Base-by-base conservation (phyloP, 1,139 yeast species). In the Petasospora fabianii region DNA sequence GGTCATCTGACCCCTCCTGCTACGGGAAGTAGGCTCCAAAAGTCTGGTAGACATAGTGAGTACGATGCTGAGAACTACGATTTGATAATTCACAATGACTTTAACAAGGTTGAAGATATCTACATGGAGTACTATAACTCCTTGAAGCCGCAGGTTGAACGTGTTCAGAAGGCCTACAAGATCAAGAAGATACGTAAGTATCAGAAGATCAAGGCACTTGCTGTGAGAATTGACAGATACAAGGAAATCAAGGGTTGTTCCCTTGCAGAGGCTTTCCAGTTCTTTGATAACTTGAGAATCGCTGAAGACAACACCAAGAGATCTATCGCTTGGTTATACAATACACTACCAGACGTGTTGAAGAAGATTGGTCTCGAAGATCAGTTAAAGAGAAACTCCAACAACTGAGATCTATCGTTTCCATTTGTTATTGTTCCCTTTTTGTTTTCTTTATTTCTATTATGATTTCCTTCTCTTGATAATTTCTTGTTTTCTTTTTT, bases 241-340 rank as follows among this genome's bases (percentile, higher is more conserved):
- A 52, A 46, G 31, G 54, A 50, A 19, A 22, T 48, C 3, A 53
- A 52, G 34, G 51, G 54, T 4, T 50, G 55, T 29, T 46, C 56
- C 1, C 32, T 54, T 13, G 38, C 39, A 9, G 55, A 53, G 27
- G 48, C 51, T 27, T 54, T 53, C 38, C 42, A 42, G 9, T 54
- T 52, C 42, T 54, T 54, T 39, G 58, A 54, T 26, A 47, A 41
- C 27, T 36, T 54, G 35, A 48, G 58, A 44, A 36, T 48, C 6
- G 51, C 50, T 6, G 54, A 49, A 17, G 56, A 53, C 33, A 49
- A 50, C 34, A 44, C 51, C 12, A 52, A 54, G 29, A 52, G 53
- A 47, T 50, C 56, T 2, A 47, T 54, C 18, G 56, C 58, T 24
- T 54, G 58, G 58, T 35, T 54, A 24, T 54, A 54, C 35, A 54